Percentiles rank a stretch among this genome's conserved stretches.
These are phyloP conservation scores for Rhizophlyctis rosea DNA, from an alignment of 192 early-diverging fungal species.

Conservation along the genomic window DNA sequence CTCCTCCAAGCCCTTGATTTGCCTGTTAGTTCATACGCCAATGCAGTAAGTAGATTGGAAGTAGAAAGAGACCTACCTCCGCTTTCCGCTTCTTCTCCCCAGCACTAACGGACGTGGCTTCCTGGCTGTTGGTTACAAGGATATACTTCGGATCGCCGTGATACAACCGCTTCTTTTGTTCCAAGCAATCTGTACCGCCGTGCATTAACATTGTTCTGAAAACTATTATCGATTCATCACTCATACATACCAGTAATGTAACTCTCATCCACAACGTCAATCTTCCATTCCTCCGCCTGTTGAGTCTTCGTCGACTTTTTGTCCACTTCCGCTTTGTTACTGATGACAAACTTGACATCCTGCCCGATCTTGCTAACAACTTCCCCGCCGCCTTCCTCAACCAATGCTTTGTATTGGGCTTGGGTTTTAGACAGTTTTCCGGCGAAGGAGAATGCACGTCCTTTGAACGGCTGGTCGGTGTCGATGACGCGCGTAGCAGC, in stretches of 20 bases:
- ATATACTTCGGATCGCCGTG: conserved; percentile 12
- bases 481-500: too few species aligned
- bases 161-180: conserved; percentile 9
- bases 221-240: neutral
- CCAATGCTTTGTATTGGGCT: neutral
- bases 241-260: conserved; percentile 15
- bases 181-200: conserved; percentile 10
- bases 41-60: too few species aligned
- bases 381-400: conserved; percentile 11
- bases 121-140: neutral
- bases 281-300: neutral
- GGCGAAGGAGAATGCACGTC: conserved; percentile 2
- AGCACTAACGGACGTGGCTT: neutral
- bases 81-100: neutral
- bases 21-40: too few species aligned
- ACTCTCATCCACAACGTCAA: conserved; percentile 15
- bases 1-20: neutral
- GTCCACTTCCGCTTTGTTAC: neutral
- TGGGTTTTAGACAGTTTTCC: conserved; percentile 15
- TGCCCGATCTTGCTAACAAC: neutral
- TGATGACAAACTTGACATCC: neutral
- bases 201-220: neutral
- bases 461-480: conserved; percentile 15
- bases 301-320: conserved; percentile 8
- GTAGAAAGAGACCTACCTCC: neutral